Evolutionary conservation across 306 rosid species (phyloP), one percentile per base, ranked within the genome.

Genomic region (Cucurbita pepo): DNA sequence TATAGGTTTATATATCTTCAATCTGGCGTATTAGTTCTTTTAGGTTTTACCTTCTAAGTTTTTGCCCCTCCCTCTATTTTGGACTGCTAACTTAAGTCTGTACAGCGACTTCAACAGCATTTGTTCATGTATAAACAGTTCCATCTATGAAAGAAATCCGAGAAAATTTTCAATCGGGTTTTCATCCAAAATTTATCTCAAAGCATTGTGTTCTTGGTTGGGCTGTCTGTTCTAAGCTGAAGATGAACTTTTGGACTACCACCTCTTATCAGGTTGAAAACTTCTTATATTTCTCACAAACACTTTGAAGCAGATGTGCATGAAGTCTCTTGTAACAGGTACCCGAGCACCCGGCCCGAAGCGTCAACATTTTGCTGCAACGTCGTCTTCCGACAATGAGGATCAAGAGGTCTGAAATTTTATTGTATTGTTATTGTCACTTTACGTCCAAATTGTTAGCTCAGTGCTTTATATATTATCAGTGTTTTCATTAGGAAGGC

Each of bases 111-210:
- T 66, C 72, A 65, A 66, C 72, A 45, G 25, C 72, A 66, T 66
- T 66, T 66, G 72, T 66, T 66, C 55, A 45, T 66, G 72, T 66
- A 66, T 66, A 66, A 66, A 66, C 72, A 66, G 11, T 66, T 18
- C 55, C 34, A 18, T 66, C 72, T 21, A 66, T 66, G 38, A 66
- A 66, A 66, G 55, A 55, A 66, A 66, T 66, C 72, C 51, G 19
- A 66, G 55, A 66, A 18, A 66, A 66, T 44, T 66, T 64, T 66
- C 22, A 44, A 66, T 66, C 34, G 53, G 36, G 37, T 64, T 64
- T 41, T 64, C 71, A 22, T 47, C 73, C 56, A 6, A 47, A 69
- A 34, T 22, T 13, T 47, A 21, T 45, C 36, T 11, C 19, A 11
- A 44, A 66, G 55, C 55, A 19, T 21, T 12, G 18, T 66, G 18